phyloP scores from a whole-genome alignment of 1,284 basidiomycete species.

The Ustilago loliicola region DNA sequence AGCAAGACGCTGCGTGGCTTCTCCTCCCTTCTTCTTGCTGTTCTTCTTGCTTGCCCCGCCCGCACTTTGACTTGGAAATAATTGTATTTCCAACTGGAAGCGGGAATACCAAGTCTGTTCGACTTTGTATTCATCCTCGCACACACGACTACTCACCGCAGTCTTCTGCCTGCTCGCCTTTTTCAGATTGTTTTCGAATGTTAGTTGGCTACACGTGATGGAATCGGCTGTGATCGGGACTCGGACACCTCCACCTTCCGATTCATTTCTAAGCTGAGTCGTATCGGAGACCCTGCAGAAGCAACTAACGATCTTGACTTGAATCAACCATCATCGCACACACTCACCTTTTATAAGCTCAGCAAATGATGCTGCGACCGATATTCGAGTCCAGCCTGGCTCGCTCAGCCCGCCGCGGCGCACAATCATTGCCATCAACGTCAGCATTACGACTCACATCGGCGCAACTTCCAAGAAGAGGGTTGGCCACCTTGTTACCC shows the following conservation, averaged over 20 bases:
- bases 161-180: conserved; percentile 1
- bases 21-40: background rate
- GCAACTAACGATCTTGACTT: background rate
- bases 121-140: conserved; percentile 11
- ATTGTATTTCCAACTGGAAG: background rate
- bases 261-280: conserved; percentile 7
- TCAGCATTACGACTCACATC: conserved; percentile 12
- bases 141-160: conserved; percentile 22
- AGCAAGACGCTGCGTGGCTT: conserved; percentile 1
- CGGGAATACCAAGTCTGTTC: background rate
- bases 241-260: conserved; percentile 21
- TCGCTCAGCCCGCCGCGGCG: conserved; percentile 5
- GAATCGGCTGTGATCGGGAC: conserved; percentile 10
- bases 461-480: conserved; percentile 5
- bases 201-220: conserved; percentile 14
- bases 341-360: background rate
- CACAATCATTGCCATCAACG: conserved; percentile 15
- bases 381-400: conserved; percentile 15
- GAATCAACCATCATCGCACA: conserved; percentile 7
- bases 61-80: background rate
- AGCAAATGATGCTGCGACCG: conserved; percentile 19
- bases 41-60: conserved; percentile 17
- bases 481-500: conserved; percentile 7
- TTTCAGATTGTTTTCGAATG: background rate
- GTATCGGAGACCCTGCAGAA: conserved; percentile 22